These are phyloP conservation scores for Leishmania arabica DNA, from an alignment of 208 protist genomes.

Conservation along the genomic window DNA sequence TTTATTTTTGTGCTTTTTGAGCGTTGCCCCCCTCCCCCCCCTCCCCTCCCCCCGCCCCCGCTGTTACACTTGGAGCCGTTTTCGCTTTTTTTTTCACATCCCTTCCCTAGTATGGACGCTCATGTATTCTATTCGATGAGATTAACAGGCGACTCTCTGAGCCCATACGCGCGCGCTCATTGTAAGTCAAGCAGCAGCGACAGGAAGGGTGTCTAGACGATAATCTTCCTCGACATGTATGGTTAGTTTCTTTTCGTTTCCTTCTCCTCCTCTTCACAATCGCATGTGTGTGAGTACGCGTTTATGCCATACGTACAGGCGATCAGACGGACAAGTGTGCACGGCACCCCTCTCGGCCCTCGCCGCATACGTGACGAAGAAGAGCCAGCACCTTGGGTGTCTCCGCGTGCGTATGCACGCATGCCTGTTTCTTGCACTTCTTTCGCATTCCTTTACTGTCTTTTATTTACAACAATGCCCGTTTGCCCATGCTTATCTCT, in stretches of 20 bases:
- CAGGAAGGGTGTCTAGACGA: background rate
- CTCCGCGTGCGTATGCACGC: background rate
- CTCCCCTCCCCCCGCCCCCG: too few relatives aligned
- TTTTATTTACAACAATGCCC: background rate
- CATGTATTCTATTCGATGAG: background rate
- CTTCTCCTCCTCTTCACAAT: background rate
- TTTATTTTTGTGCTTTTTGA: background rate
- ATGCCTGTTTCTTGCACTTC: slow-evolving; percentile 11
- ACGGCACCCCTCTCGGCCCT: background rate
- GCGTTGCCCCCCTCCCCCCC: background rate
- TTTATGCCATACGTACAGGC: background rate
- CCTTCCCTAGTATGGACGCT: background rate
- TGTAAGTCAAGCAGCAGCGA: background rate
- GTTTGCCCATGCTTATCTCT: background rate
- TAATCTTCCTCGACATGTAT: background rate
- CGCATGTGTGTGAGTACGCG: background rate
- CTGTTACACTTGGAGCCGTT: background rate
- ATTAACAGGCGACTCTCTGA: background rate
- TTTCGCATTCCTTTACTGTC: background rate
- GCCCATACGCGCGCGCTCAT: background rate
- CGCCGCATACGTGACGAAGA: background rate
- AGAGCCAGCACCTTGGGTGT: background rate
- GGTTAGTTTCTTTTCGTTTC: background rate
- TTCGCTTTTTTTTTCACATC: background rate
- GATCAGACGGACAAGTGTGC: background rate